Conservation (phyloP, 2,329 filamentous ascomycete genomes). For the Alternaria infectoria region DNA sequence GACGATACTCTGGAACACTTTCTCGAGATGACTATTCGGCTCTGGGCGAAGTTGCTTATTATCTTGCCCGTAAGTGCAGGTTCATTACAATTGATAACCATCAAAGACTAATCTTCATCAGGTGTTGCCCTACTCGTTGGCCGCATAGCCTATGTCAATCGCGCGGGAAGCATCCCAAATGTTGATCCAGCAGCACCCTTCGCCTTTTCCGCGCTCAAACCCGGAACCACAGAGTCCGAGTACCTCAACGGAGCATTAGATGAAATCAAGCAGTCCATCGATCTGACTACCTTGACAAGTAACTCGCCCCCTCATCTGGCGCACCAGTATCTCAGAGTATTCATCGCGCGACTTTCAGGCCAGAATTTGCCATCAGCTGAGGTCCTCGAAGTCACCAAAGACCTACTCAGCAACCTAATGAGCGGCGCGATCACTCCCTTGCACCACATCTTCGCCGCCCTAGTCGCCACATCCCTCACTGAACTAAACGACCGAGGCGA, state of each 20-base stretch:
- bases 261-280: conserved; percentile 41
- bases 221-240: conserved; percentile 31
- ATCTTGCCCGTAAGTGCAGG: conserved; percentile 43
- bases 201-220: conserved; percentile 32
- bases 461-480: conserved; percentile 43
- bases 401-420: conserved; percentile 36
- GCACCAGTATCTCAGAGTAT: conserved; percentile 45
- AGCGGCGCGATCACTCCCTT: conserved; percentile 40
- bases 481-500: conserved; percentile 45
- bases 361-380: conserved; percentile 31
- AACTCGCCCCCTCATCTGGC: conserved; percentile 44
- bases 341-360: conserved; percentile 38
- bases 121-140: conserved; percentile 42
- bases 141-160: conserved; percentile 36
- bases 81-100: not conserved
- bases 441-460: conserved; percentile 45
- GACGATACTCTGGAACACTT: conserved; percentile 36
- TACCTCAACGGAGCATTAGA: conserved; percentile 41
- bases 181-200: conserved; percentile 38
- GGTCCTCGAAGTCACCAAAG: conserved; percentile 33
- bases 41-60: conserved; percentile 42
- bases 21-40: conserved; percentile 41
- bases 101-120: conserved; percentile 14
- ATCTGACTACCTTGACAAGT: conserved; percentile 33
- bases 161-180: conserved; percentile 38